Evolutionary conservation across 441 rosid species (phyloP), one percentile per base, ranked within the genome.

Genomic region (Sinapis alba): DNA sequence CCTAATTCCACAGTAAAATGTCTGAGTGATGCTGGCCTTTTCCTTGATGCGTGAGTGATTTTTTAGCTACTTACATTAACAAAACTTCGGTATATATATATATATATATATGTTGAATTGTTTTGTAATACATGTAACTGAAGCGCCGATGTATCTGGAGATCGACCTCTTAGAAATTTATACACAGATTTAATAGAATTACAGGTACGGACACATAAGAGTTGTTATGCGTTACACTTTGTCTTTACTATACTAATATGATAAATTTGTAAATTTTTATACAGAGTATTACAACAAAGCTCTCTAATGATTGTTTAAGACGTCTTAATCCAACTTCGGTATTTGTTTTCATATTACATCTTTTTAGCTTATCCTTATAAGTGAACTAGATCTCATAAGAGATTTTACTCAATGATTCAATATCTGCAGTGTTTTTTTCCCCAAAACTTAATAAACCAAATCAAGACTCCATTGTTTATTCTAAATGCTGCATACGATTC

Each of bases 401-500:
- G 50, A 15, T 6, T 45, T 16, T 45, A n/a, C 20, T 45, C 9
- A 6, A 45, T 18, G 53, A 9, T 45, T 23, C 20, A 45, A 15
- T 6, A n/a, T 45, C 6, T 45, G 53, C 53, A 45, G 54, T 47
- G 54, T 47, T 47, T 47, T 47, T 47, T 47, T 21, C 1, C 54
- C 2, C 54, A 47, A 47, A 16, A 47, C 21, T 21, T 47, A 47
- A 47, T 47, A 6, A 47, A 47, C 54, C 54, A 47, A 47, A 4
- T 47, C 20, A 47, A 47, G 21, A 16, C 9, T 18, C 19, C 54
- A 16, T 16, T 47, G 58, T 53, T 53, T 53, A 53, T 53, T 53
- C 58, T 53, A 53, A 53, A 53, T 53, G 26, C 58, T 53, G 54
- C 54, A 16, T 47, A 47, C 11, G 54, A 47, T 47, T 47, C 54